Base-by-base conservation (phyloP, 2,329 filamentous ascomycete genomes). In the Calonectria henricotiae region DNA sequence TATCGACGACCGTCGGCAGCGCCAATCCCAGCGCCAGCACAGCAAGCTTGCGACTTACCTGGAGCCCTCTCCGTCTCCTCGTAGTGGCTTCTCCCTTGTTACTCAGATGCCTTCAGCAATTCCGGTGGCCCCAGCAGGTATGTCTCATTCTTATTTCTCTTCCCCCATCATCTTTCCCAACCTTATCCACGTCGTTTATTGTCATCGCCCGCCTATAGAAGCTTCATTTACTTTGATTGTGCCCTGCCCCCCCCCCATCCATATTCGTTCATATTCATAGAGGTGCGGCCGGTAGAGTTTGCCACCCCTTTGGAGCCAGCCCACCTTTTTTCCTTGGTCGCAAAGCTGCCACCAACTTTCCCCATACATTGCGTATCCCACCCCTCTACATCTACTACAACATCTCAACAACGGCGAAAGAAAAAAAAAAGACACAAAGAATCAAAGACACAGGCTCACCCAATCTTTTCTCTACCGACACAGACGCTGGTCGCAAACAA, bases 401-500 rank as follows among this genome's bases (percentile, higher is more conserved):
- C 44, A 23, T 55, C 58, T 55, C 72, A 51, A 74, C 69, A 43
- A 46, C 46, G 65, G 25, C 63, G 58, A 68, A 49, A 49, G 20
- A 49, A 23, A 20, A 12, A 39, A 39, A 58, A 47, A 67, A 30
- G 27, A 44, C 54, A 55, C 65, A 66, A 27, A 27, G 35, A 7
- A 9, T 43, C 70, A 65, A 70, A 55, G 54, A 69, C 51, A 58
- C 54, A 71, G 67, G 51, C 68, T 74, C 55, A 74, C 68, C 30
- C 44, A 65, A 54, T 71, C 54, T 67, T 63, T 73, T 64, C 39
- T 62, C 67, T 65, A 63, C 32, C 64, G 30, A 27, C 25, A 68
- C 68, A 82, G 80, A 80, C 74, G 72, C 76, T 71, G 79, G 78
- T 69, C 79, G 76, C 64, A 79, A 76, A 78, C 82, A 83, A 77